Percentiles rank a stretch among this genome's conserved stretches.
These are phyloP conservation scores for Phytopythium vexans DNA, from an alignment of 352 stramenopile genomes.

Conservation along the genomic window DNA sequence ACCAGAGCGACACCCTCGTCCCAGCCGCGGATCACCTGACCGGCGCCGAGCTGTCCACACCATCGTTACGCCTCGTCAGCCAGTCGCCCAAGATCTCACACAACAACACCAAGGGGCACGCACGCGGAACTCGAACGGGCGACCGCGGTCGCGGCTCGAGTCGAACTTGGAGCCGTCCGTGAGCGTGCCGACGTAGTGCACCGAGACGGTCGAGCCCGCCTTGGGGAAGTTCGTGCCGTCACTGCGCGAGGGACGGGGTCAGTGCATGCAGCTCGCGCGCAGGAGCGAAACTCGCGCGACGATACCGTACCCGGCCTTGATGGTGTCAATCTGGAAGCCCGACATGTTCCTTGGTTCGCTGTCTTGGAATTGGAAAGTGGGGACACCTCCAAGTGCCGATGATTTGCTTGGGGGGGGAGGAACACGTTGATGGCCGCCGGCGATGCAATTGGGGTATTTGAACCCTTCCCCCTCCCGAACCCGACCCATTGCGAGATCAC, in stretches of 20 bases:
- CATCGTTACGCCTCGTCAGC: too few relatives aligned
- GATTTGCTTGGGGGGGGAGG: conserved; percentile 1
- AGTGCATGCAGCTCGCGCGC: neutral
- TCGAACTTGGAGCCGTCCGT: conserved; percentile 80
- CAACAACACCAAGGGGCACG: neutral
- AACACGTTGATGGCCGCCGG: too few relatives aligned
- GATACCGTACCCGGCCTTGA: conserved; percentile 69
- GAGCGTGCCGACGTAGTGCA: conserved; percentile 81
- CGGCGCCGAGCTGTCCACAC: conserved; percentile 49
- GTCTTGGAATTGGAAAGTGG: conserved; percentile 8
- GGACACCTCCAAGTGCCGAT: conserved; percentile 3
- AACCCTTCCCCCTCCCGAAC: too few relatives aligned
- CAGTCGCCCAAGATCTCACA: too few relatives aligned
- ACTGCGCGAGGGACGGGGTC: conserved; percentile 17
- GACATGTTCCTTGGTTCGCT: conserved; percentile 16
- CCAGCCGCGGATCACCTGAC: conserved; percentile 79
- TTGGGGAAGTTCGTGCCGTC: conserved; percentile 79
- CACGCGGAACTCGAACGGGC: conserved; percentile 75
- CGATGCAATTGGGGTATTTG: too few relatives aligned
- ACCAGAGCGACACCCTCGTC: conserved; percentile 63
- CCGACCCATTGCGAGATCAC: too few relatives aligned
- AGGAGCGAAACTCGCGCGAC: too few relatives aligned
- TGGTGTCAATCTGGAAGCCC: conserved; percentile 70
- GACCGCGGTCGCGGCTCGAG: conserved; percentile 71
- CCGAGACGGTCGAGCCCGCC: conserved; percentile 60